Evolutionary conservation across 306 rosid species (phyloP).

Genomic region (Casuarina glauca): DNA sequence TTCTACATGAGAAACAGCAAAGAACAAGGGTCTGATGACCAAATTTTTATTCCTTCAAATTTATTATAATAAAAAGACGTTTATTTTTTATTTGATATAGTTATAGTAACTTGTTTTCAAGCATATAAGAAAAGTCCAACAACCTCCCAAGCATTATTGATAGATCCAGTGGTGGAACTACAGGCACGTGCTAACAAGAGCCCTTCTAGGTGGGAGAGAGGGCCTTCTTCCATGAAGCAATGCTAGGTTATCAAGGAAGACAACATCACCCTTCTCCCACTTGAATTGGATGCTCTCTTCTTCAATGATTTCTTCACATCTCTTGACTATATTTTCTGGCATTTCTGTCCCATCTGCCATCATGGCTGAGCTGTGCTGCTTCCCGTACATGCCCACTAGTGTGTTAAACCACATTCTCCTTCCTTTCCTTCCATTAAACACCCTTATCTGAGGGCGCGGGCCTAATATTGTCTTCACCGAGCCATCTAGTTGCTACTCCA

Average conservation of each 20-base stretch:
- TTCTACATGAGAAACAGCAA: no score
- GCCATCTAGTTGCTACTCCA: constrained; percentile 67
- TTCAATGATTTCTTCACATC: constrained; percentile 80
- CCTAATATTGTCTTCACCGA: constrained; percentile 57
- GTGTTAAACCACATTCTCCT: constrained; percentile 89
- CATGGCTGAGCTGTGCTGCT: constrained; percentile 66
- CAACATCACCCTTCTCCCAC: constrained; percentile 85
- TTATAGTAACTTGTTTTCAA: no score
- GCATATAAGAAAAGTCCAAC: no score
- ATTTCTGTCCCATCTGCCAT: constrained; percentile 80
- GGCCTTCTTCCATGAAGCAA: constrained; percentile 92
- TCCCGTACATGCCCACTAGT: constrained; percentile 79
- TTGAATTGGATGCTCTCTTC: constrained; percentile 91
- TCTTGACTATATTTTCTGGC: constrained; percentile 56
- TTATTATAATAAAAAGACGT: no score
- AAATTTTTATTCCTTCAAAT: no score
- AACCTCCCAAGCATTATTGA: not conserved
- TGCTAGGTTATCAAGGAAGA: constrained; percentile 76
- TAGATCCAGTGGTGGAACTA: constrained; percentile 23
- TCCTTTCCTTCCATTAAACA: constrained; percentile 78
- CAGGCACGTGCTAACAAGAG: constrained; percentile 69
- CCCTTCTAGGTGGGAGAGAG: constrained; percentile 80
- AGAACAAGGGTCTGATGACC: no score
- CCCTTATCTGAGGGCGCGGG: constrained; percentile 55
- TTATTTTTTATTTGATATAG: no score